These are phyloP conservation scores for Chlorella sp. DNA, from an alignment of 139 green algal genomes.

Conservation along the genomic window DNA sequence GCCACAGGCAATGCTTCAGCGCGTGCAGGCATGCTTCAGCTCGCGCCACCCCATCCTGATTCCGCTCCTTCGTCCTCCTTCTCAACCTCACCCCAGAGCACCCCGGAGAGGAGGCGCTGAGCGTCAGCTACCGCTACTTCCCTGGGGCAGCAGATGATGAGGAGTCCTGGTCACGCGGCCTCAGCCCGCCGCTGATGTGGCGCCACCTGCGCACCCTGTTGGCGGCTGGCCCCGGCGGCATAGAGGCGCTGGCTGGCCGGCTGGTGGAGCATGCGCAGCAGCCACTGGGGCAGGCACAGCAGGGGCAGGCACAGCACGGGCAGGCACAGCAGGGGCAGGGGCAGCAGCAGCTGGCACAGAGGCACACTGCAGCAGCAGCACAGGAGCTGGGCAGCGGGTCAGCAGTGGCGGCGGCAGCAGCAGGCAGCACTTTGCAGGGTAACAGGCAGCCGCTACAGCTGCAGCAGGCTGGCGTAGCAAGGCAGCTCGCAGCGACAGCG, in stretches of 20 bases:
- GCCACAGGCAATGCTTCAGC: too few species aligned
- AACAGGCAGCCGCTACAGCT: background rate
- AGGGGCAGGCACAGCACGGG: background rate
- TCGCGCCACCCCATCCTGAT: background rate
- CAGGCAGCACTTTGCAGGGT: background rate
- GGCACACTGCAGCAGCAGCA: background rate
- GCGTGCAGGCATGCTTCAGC: background rate
- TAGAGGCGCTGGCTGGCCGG: constrained; percentile 43
- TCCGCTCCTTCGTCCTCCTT: background rate
- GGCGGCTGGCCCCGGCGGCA: constrained; percentile 51
- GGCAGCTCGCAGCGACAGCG: too few species aligned
- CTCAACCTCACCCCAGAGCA: background rate
- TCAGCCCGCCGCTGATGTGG: constrained; percentile 84
- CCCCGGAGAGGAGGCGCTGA: background rate
- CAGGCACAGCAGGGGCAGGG: constrained; percentile 9
- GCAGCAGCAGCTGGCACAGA: background rate
- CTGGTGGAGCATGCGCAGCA: constrained; percentile 47
- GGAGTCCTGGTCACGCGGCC: constrained; percentile 89
- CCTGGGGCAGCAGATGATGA: constrained; percentile 95
- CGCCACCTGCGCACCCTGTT: constrained; percentile 60
- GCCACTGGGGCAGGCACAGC: background rate
- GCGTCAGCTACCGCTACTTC: constrained; percentile 71
- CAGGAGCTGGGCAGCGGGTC: background rate
- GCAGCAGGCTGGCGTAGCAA: too few species aligned
- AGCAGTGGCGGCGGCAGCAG: background rate